Conservation (phyloP, 108 stramenopile species). For the Pseudonitzschia multiseries region DNA sequence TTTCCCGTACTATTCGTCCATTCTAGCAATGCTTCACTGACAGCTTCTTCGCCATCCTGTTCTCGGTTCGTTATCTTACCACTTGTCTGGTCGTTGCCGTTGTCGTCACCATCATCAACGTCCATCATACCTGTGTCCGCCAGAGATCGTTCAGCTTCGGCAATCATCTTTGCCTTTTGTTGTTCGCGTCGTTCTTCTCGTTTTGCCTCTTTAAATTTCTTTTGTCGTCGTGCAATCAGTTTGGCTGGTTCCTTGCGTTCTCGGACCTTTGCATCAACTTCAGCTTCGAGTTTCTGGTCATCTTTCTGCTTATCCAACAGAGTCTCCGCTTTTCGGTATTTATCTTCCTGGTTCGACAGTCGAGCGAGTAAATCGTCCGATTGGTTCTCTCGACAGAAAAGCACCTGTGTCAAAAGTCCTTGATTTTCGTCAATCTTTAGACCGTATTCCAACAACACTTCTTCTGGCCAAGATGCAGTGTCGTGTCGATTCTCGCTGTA, state of each 20-base stretch:
- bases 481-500: neutral
- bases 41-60: slow-evolving; percentile 45
- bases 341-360: slow-evolving; percentile 8
- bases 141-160: slow-evolving; percentile 17
- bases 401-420: slow-evolving; percentile 6
- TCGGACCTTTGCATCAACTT: slow-evolving; percentile 52
- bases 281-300: slow-evolving; percentile 62
- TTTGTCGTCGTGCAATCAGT: slow-evolving; percentile 66
- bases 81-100: neutral
- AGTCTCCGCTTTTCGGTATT: slow-evolving; percentile 5
- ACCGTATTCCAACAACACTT: slow-evolving; percentile 19
- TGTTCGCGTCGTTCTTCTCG: slow-evolving; percentile 16
- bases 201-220: slow-evolving; percentile 29
- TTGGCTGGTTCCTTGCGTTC: slow-evolving; percentile 69
- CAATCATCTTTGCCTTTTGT: slow-evolving; percentile 24
- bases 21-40: slow-evolving; percentile 39
- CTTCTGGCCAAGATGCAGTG: slow-evolving; percentile 5
- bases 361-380: neutral
- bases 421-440: neutral
- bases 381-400: slow-evolving; percentile 1
- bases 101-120: slow-evolving; percentile 13
- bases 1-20: slow-evolving; percentile 49
- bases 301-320: slow-evolving; percentile 41
- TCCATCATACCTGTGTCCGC: slow-evolving; percentile 23
- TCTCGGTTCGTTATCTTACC: slow-evolving; percentile 1